Conservation (phyloP, 2,329 filamentous ascomycete genomes). For the Volutella citrinella region DNA sequence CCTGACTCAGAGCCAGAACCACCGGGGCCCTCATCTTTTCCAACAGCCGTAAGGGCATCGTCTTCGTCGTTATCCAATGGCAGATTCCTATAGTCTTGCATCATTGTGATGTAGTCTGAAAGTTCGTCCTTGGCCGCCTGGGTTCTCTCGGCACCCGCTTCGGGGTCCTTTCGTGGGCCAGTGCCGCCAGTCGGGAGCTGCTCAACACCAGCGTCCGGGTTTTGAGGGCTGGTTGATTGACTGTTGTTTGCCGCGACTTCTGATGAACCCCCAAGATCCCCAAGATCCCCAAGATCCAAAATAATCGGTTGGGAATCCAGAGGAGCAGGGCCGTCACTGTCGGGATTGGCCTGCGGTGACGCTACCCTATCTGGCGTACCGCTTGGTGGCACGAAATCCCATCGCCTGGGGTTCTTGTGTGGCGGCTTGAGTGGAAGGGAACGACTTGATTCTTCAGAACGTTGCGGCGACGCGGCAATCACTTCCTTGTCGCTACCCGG, state of each 20-base stretch:
- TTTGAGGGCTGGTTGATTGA: background rate
- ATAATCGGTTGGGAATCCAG: constrained; percentile 25
- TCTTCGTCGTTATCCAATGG: constrained; percentile 52
- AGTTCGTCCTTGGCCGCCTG: constrained; percentile 49
- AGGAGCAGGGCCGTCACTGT: constrained; percentile 13
- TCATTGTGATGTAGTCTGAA: constrained; percentile 60
- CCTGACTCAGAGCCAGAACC: constrained; percentile 13
- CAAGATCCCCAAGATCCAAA: constrained; percentile 17
- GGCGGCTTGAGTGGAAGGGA: constrained; percentile 51
- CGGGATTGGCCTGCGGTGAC: constrained; percentile 22
- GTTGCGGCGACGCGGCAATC: constrained; percentile 1
- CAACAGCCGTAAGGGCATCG: constrained; percentile 29
- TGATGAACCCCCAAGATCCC: constrained; percentile 3
- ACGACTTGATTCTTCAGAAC: constrained; percentile 19
- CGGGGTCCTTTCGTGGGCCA: no score
- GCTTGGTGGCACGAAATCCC: constrained; percentile 36
- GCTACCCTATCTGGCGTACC: constrained; percentile 37
- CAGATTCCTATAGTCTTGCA: constrained; percentile 58
- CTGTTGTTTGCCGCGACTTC: background rate
- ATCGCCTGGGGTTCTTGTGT: constrained; percentile 33
- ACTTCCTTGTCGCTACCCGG: constrained; percentile 5
- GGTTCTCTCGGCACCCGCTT: constrained; percentile 2
- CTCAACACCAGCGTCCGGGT: background rate
- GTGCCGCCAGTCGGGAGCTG: no score
- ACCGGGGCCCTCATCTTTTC: constrained; percentile 11